Base-by-base conservation (phyloP, 1,139 yeast species). In the Arxiozyma slooffiae region DNA sequence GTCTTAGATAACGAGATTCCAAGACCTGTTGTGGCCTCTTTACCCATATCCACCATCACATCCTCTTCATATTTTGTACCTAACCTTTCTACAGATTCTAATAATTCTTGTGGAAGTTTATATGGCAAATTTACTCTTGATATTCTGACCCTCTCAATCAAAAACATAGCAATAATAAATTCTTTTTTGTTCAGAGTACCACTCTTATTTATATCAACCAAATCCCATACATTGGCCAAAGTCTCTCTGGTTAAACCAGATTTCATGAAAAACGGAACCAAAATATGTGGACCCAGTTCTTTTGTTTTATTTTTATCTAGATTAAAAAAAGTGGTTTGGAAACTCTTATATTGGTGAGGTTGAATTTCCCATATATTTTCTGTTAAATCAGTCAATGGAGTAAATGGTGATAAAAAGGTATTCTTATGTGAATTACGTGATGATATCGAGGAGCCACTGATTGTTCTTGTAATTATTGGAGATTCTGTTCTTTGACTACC, bases 201-300 rank as follows among this genome's bases (percentile, higher is more conserved):
- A 38, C 88, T 79, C 67, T 88, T 88, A 57, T 86, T 85, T 53
- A 87, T 76, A 67, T 94, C 97, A 9, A 97, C 80, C 62, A 92
- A 75, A 67, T 92, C 97, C 99, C 99, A 92, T 40, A 92, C 81
- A 36, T 80, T 73, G 1, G 98, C 98, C 58, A 92, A 75, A 40
- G 79, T 82, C 52, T 87, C 94, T 62, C 90, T 96, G 44, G 82
- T 76, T 52, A 92, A 77, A 53, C 86, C 85, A 3, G 97, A 90
- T 18, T 94, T 84, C 77, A 87, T 81, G 61, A 92, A 79, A 65
- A 89, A 89, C 6, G 85, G 82, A 4, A 95, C 98, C 41, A 92
- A 92, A 59, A 87, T 89, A 53, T 76, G 78, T 11, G 90, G 85
- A 36, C 82, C 80, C 60, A 92, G 76, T 1, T 73, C 65, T 1